Percentiles rank a stretch among this genome's conserved stretches.
Evolutionary conservation across 1,139 yeast genomes (phyloP).

Genomic region (Suhomyces ambrosiae): DNA sequence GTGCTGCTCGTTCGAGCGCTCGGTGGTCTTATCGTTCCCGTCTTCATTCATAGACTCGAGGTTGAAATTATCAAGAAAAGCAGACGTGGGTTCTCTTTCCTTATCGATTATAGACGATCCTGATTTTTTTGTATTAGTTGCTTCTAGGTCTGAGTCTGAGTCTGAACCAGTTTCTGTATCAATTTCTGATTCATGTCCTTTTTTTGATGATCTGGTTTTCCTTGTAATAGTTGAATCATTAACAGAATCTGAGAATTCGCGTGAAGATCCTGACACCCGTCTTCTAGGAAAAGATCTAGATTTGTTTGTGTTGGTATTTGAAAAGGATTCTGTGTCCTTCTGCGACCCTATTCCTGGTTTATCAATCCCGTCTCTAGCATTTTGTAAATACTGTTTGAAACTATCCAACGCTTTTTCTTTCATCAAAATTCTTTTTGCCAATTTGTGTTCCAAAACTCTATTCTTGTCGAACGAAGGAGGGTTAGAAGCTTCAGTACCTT

Average conservation of each 20-base stretch:
- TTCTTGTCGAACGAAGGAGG: slow-evolving; percentile 84
- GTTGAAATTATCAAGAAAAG: slow-evolving; percentile 3
- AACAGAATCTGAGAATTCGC: too few species aligned
- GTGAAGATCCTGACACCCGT: too few species aligned
- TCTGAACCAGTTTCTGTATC: background rate
- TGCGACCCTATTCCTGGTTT: too few species aligned
- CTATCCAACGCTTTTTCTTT: slow-evolving; percentile 15
- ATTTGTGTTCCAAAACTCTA: slow-evolving; percentile 33
- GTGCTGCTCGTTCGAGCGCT: slow-evolving; percentile 6
- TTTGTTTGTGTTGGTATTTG: background rate
- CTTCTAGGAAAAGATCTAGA: too few species aligned
- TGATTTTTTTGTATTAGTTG: background rate
- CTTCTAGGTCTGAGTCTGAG: too few species aligned
- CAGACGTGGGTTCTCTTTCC: background rate
- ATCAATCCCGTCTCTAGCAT: too few species aligned
- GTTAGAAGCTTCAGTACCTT: slow-evolving; percentile 50
- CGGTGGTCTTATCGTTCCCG: background rate
- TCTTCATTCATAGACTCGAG: slow-evolving; percentile 3
- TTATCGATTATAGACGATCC: too few species aligned
- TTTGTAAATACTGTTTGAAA: slow-evolving; percentile 20
- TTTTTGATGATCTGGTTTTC: too few species aligned
- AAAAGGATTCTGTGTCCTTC: too few species aligned
- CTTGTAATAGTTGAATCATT: too few species aligned
- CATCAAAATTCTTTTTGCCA: slow-evolving; percentile 28
- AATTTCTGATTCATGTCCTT: background rate